Evolutionary conservation across 1,284 basidiomycete genomes (phyloP).

Genomic region (Mycena sp.): DNA sequence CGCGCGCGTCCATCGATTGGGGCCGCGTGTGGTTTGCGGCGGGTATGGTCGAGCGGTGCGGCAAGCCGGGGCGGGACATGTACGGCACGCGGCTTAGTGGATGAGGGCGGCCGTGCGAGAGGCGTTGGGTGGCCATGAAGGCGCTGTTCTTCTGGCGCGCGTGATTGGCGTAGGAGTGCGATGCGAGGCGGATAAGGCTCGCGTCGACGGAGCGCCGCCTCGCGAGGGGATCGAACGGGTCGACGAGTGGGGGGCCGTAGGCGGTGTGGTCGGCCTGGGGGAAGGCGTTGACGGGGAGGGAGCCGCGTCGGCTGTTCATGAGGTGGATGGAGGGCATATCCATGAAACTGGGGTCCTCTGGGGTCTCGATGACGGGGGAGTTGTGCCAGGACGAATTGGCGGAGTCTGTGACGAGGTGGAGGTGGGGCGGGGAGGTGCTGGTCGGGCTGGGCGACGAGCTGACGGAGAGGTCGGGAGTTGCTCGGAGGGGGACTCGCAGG

Average conservation of each 20-base stretch:
- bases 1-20: constrained; percentile 55
- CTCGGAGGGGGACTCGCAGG: constrained; percentile 25
- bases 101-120: constrained; percentile 44
- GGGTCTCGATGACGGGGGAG: constrained; percentile 46
- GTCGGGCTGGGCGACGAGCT: constrained; percentile 43
- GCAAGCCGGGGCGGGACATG: constrained; percentile 35
- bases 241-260: constrained; percentile 41
- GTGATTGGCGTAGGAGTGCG: constrained; percentile 73
- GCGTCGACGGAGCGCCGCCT: constrained; percentile 70
- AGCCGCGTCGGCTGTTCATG: constrained; percentile 54
- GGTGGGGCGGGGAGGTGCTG: constrained; percentile 48
- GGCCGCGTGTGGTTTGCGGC: constrained; percentile 37
- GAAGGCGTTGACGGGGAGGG: constrained; percentile 57
- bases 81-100: constrained; percentile 35
- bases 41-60: constrained; percentile 30
- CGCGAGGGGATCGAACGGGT: constrained; percentile 53
- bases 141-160: constrained; percentile 63
- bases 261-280: background rate
- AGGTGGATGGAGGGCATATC: constrained; percentile 16
- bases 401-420: constrained; percentile 49
- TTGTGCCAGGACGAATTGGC: constrained; percentile 51
- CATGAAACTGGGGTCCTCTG: constrained; percentile 38
- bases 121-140: constrained; percentile 50
- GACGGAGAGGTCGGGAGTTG: constrained; percentile 31
- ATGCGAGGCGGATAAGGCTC: constrained; percentile 65